Percentiles rank a stretch among this genome's conserved stretches.
Conservation (phyloP, 306 rosid genomes). For the Vicia villosa region DNA sequence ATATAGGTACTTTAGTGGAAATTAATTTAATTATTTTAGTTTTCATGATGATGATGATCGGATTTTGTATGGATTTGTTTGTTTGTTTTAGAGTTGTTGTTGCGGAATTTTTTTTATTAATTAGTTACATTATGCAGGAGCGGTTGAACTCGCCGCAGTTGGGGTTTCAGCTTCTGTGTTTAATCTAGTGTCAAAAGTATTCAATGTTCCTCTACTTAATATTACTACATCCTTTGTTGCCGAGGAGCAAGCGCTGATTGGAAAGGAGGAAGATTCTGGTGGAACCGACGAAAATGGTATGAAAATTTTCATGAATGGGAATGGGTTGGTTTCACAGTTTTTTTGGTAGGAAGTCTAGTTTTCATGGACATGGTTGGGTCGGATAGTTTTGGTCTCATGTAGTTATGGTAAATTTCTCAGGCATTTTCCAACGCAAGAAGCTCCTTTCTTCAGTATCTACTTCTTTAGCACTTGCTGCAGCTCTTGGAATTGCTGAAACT, state of each 20-base stretch:
- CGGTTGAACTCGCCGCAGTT: slow-evolving; percentile 89
- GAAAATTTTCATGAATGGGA: neutral
- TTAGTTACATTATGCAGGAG: slow-evolving; percentile 57
- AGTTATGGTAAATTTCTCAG: slow-evolving; percentile 46
- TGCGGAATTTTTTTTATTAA: slow-evolving; percentile 1
- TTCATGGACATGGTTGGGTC: slow-evolving; percentile 8
- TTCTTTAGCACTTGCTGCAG: slow-evolving; percentile 79
- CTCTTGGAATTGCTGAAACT: slow-evolving; percentile 87
- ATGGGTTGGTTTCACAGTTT: slow-evolving; percentile 15
- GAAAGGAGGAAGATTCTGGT: slow-evolving; percentile 40
- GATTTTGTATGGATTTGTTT: slow-evolving; percentile 14
- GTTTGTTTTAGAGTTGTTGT: slow-evolving; percentile 21
- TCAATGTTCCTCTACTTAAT: slow-evolving; percentile 79
- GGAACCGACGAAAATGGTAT: slow-evolving; percentile 48
- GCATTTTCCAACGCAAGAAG: slow-evolving; percentile 50
- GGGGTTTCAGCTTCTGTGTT: slow-evolving; percentile 88
- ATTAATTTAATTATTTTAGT: slow-evolving; percentile 29
- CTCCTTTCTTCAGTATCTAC: slow-evolving; percentile 79
- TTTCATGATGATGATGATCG: slow-evolving; percentile 8
- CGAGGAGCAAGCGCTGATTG: slow-evolving; percentile 71
- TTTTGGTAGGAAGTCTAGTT: slow-evolving; percentile 10
- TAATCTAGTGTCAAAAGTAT: slow-evolving; percentile 81
- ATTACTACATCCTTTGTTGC: slow-evolving; percentile 95
- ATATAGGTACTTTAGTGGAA: slow-evolving; percentile 62
- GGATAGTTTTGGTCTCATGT: slow-evolving; percentile 26